Conservation (phyloP, 23 red algal genomes). For the Gracilariopsis chorda region DNA sequence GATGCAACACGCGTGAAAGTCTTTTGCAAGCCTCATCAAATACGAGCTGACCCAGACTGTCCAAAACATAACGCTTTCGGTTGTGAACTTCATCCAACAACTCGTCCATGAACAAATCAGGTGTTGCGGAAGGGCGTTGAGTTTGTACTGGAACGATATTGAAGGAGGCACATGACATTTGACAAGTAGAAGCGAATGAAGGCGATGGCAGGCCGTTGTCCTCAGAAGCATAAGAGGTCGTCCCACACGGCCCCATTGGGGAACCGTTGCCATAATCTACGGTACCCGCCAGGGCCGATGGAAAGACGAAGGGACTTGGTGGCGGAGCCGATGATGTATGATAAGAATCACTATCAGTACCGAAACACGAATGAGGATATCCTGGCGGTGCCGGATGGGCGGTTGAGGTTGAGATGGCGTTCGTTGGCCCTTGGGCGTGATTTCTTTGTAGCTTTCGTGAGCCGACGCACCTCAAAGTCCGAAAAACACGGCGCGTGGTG, state of each 20-base stretch:
- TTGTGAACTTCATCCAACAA: constrained; percentile 15
- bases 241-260: not conserved
- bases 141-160: not conserved
- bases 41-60: not conserved
- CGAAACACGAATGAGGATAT: not conserved
- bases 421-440: too few relatives aligned
- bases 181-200: not conserved
- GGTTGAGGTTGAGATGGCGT: not conserved
- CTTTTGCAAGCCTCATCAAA: constrained; percentile 35
- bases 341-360: not conserved
- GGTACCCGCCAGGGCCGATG: not conserved
- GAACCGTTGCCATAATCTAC: not conserved
- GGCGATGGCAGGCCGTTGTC: not conserved
- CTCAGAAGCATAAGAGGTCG: not conserved
- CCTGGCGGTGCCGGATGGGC: not conserved
- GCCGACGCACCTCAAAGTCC: not conserved
- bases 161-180: constrained; percentile 6
- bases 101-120: not conserved
- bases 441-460: too few relatives aligned
- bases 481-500: not conserved
- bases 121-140: not conserved
- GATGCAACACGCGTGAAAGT: constrained; percentile 22
- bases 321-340: not conserved
- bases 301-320: not conserved
- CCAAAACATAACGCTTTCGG: not conserved